phyloP scores from a whole-genome alignment of 257 asterid genomes.

The Paulownia fortunei region DNA sequence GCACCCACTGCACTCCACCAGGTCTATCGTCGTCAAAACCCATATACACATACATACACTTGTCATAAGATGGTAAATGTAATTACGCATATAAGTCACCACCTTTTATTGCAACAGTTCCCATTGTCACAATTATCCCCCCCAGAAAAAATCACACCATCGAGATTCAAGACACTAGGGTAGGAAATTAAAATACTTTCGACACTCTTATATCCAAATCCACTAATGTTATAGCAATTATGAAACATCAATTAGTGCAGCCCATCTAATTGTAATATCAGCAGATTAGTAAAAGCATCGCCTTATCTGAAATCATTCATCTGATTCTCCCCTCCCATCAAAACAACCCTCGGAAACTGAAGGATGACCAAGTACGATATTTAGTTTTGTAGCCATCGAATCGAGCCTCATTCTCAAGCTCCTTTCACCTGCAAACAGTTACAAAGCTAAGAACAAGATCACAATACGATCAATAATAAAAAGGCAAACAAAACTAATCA shows the following conservation, averaged over 20 bases:
- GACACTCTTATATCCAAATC: too few species aligned
- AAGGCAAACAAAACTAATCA: not conserved
- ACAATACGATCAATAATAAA: not conserved
- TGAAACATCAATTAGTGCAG: not conserved
- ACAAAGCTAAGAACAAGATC: slow-evolving; percentile 13
- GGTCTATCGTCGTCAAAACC: too few species aligned
- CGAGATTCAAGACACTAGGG: not conserved
- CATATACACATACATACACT: too few species aligned
- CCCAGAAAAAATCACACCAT: not conserved
- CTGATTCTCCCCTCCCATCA: not conserved
- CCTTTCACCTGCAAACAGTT: slow-evolving; percentile 37
- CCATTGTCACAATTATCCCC: too few species aligned
- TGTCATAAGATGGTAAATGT: too few species aligned
- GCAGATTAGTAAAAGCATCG: slow-evolving; percentile 3
- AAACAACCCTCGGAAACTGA: not conserved
- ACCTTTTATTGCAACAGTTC: too few species aligned
- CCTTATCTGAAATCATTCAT: slow-evolving; percentile 3
- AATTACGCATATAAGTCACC: too few species aligned
- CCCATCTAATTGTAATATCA: not conserved
- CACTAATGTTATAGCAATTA: slow-evolving; percentile 14
- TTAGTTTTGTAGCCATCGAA: not conserved
- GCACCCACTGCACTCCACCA: too few species aligned
- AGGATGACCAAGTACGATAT: slow-evolving; percentile 2
- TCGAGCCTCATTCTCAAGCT: slow-evolving; percentile 27
- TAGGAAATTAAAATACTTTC: too few species aligned